phyloP scores from a whole-genome alignment of 768 basidiomycete genomes.

The Boletus bicolor region DNA sequence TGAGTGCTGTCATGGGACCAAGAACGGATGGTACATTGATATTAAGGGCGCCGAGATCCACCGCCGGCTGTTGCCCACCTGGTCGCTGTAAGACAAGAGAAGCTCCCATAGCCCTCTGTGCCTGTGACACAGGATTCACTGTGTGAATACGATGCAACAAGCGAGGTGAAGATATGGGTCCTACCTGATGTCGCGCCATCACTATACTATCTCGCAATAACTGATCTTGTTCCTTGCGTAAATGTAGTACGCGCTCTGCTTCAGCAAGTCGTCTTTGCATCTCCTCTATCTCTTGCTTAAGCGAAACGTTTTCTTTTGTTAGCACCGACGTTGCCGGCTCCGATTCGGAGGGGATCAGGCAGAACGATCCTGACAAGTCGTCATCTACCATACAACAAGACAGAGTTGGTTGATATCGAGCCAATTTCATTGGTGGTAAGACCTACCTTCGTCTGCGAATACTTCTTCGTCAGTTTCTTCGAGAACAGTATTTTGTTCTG shows the following conservation, averaged over 20 bases:
- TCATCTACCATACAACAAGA: slow-evolving; percentile 40
- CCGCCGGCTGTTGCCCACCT: slow-evolving; percentile 33
- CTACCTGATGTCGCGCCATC: slow-evolving; percentile 66
- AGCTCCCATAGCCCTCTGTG: slow-evolving; percentile 74
- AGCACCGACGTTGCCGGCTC: slow-evolving; percentile 48
- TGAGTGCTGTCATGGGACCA: slow-evolving; percentile 47
- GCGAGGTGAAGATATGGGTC: background rate
- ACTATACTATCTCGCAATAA: slow-evolving; percentile 79
- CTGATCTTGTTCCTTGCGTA: slow-evolving; percentile 75
- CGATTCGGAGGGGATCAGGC: slow-evolving; percentile 61
- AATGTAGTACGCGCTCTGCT: slow-evolving; percentile 60
- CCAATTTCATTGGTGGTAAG: background rate
- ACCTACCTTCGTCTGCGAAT: slow-evolving; percentile 60
- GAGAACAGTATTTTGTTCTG: slow-evolving; percentile 18
- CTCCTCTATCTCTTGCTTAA: slow-evolving; percentile 59
- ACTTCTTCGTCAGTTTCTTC: slow-evolving; percentile 62
- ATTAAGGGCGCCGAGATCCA: slow-evolving; percentile 58
- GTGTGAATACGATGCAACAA: slow-evolving; percentile 2
- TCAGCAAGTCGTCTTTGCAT: slow-evolving; percentile 56
- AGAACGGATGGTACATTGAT: slow-evolving; percentile 50
- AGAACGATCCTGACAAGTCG: slow-evolving; percentile 79
- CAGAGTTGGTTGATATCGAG: slow-evolving; percentile 2
- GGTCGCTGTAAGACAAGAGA: slow-evolving; percentile 54
- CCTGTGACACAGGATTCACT: slow-evolving; percentile 40
- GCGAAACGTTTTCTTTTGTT: slow-evolving; percentile 62